Percentiles rank a stretch among this genome's conserved stretches.
phyloP scores from a whole-genome alignment of 2,329 filamentous ascomycete species.

The Thelonectria rubi region DNA sequence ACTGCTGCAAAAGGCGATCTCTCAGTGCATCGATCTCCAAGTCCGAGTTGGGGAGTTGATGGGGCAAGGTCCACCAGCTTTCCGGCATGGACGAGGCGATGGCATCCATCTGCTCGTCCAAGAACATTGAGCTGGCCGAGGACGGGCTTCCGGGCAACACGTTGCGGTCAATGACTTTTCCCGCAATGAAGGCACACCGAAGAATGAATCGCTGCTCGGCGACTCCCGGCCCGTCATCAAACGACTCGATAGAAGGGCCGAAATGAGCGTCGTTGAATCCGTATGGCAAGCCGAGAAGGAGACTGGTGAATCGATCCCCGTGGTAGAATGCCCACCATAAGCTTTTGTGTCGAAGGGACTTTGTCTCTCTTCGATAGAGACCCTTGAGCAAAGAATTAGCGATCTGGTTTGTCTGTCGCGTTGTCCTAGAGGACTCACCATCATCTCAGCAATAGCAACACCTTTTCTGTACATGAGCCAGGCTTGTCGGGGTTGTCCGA shows the following conservation, averaged over 20 bases:
- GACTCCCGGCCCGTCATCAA: neutral
- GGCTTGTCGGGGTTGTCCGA: constrained; percentile 53
- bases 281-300: constrained; percentile 56
- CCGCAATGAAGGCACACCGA: constrained; percentile 48
- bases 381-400: neutral
- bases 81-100: constrained; percentile 34
- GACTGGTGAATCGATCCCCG: constrained; percentile 52
- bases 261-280: constrained; percentile 45
- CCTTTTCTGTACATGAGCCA: constrained; percentile 54
- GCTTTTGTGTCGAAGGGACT: constrained; percentile 31
- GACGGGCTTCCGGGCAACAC: constrained; percentile 29
- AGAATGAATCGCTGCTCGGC: constrained; percentile 16
- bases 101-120: constrained; percentile 47
- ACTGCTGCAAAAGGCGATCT: constrained; percentile 51
- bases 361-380: neutral
- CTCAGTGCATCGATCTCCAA: constrained; percentile 43
- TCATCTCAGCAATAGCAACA: constrained; percentile 53
- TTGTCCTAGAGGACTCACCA: constrained; percentile 42
- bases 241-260: neutral
- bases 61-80: constrained; percentile 8
- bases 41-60: constrained; percentile 21
- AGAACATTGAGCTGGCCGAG: neutral
- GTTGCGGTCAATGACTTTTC: constrained; percentile 53
- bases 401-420: neutral
- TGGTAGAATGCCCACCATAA: constrained; percentile 35